Evolutionary conservation across 225 moss, liverwort and hornwort species (phyloP), one percentile per base, ranked within the genome.

Genomic region (Pleurozium schreberi): DNA sequence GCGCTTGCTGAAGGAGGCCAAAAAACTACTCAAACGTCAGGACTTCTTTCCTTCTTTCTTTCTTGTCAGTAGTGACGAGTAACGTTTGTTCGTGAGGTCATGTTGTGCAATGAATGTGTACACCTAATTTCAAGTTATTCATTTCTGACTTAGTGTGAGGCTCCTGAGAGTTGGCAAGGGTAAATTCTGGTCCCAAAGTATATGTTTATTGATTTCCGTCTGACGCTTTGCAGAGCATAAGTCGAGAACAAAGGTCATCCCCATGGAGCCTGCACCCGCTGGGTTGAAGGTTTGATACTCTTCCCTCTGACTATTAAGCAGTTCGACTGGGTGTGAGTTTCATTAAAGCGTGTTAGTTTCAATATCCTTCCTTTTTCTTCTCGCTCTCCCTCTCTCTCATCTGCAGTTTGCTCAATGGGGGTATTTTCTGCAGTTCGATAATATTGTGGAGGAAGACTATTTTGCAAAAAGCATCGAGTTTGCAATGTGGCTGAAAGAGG

Each of bases 401-500:
- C 21, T 80, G 28, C 43, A 73, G 34, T 58, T 47, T 59, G 31
- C 60, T 83, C 40, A 66, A 76, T 60, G 80, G 19, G 19, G 19
- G 21, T 84, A 25, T 78, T 78, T 65, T 90, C 47, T 85, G 63
- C 88, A 96, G 96, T 87, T 81, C 84, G 96, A 96, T 77, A 93
- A 95, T 60, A 96, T 98, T 75, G 93, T 88, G 38, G 95, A 94
- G 64, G 96, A 96, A 43, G 93, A 98, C 86, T 98, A 98, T 80
- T 98, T 94, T 87, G 89, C 94, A 69, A 98, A 96, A 73, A 98
- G 91, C 92, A 93, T 87, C 26, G 96, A 98, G 87, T 96, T 96
- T 91, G 98, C 98, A 79, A 94, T 93, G 88, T 96, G 96, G 96
- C 87, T 98, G 90, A 98, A 96, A 93, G 98, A 98, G 90, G 95